Conservation (phyloP, 345 rosid genomes). For the Bruguiera sexangula region DNA sequence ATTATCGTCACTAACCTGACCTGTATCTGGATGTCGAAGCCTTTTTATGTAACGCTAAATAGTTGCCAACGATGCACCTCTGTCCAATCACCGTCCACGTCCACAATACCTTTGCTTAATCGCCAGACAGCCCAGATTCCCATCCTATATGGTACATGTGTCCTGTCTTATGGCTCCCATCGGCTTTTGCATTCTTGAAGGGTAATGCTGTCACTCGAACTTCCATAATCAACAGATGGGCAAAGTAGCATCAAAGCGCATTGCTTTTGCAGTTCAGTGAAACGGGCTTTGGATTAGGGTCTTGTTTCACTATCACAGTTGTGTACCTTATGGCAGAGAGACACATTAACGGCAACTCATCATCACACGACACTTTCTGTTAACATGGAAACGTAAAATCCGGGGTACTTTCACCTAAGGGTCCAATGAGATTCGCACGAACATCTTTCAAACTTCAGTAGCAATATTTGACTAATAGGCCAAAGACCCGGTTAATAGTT, state of each 20-base stretch:
- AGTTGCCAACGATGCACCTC: conserved; percentile 4
- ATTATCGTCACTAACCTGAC: background rate
- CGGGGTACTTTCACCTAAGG: conserved; percentile 17
- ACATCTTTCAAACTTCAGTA: background rate
- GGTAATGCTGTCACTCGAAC: no score
- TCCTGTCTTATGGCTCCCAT: conserved; percentile 2
- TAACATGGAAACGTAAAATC: conserved; percentile 30
- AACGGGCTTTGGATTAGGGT: background rate
- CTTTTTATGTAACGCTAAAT: background rate
- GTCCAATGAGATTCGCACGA: background rate
- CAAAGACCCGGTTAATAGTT: conserved; percentile 1
- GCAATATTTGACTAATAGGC: conserved; percentile 19
- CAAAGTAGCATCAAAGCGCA: no score
- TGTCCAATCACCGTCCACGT: conserved; percentile 14
- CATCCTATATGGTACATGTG: background rate
- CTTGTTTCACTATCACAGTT: background rate
- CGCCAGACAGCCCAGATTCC: conserved; percentile 13
- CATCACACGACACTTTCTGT: conserved; percentile 22
- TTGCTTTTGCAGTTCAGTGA: background rate
- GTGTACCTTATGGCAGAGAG: background rate
- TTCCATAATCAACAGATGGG: no score
- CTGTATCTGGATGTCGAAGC: background rate
- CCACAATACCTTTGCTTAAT: background rate
- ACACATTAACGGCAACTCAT: conserved; percentile 12
- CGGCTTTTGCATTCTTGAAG: no score